Base-by-base conservation (phyloP, 2,329 filamentous ascomycete genomes). In the Sclerotinia borealis region DNA sequence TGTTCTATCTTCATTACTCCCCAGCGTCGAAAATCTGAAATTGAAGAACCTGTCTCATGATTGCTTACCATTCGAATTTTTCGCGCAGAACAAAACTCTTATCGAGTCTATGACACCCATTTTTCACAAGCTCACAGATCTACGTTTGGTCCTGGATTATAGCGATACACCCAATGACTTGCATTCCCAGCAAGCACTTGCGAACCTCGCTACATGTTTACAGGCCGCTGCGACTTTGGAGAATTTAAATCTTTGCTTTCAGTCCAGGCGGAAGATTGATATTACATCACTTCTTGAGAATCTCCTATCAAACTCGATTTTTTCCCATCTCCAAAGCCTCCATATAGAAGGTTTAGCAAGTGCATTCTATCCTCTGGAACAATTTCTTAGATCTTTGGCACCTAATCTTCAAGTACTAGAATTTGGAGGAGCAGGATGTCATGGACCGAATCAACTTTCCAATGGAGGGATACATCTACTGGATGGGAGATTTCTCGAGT, bases 391-490 rank as follows among this genome's bases (percentile, higher is more conserved):
- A 7, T 27, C 39, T 13, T 45, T 54, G n/a, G 29, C 45, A 29
- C 77, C 78, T 65, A 73, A 70, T 27, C 80, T 76, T 63, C 47
- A 65, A 6, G 68, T 72, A 10, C 75, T 83, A 41, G 76, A 78
- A 3, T 74, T 83, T 11, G 80, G 80, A 22, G 79, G 79, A 4
- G 73, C 75, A 22, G 79, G 79, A 6, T 68, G 78, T 15, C 76
- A 76, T 47, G 75, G 75, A 39, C 74, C 75, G 6, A 73, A 75
- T 64, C 77, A 78, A 67, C 68, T 74, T 3, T 75, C 76, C 25
- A 75, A 76, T 27, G 79, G 79, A 22, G 80, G 80, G 15, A 72
- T 82, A 37, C 76, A 78, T 61, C 72, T 83, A 13, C 76, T 75
- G 62, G 75, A 77, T 45, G 80, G 80, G 8, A 78, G 75, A 0